A percentile compares a stretch with the other conserved stretches of the same genome.
phyloP scores from a whole-genome alignment of 495 filamentous ascomycete species.

The Podospora pseudocomata region DNA sequence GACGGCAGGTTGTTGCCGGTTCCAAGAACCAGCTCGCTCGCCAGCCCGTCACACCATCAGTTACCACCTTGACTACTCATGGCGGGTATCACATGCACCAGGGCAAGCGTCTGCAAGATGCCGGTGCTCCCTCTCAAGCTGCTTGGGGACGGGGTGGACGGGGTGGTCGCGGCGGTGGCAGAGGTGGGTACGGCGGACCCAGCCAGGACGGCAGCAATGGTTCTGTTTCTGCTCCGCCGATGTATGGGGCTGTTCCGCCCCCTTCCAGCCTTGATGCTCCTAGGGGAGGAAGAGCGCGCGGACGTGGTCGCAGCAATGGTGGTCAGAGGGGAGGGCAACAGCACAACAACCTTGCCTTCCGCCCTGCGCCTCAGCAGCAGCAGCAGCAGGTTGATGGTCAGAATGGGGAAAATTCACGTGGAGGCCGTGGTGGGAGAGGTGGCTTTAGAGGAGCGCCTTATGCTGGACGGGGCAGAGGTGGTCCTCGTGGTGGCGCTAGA shows the following conservation, averaged over 20 bases:
- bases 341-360: not conserved
- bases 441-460: slow-evolving; percentile 11
- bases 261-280: slow-evolving; percentile 60
- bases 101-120: slow-evolving; percentile 64
- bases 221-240: slow-evolving; percentile 17
- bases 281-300: slow-evolving; percentile 44
- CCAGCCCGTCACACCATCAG: slow-evolving; percentile 51
- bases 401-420: slow-evolving; percentile 4
- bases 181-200: slow-evolving; percentile 23
- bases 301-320: slow-evolving; percentile 18
- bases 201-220: slow-evolving; percentile 13
- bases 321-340: slow-evolving; percentile 12
- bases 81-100: slow-evolving; percentile 55
- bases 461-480: not conserved
- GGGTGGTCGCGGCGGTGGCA: slow-evolving; percentile 40
- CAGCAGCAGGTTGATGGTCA: not conserved
- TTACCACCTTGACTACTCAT: slow-evolving; percentile 56
- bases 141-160: slow-evolving; percentile 67
- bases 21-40: slow-evolving; percentile 64
- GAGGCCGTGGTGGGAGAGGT: slow-evolving; percentile 26
- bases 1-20: slow-evolving; percentile 72
- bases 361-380: not conserved
- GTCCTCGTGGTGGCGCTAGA: not conserved
- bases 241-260: slow-evolving; percentile 76
- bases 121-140: slow-evolving; percentile 63